Base-by-base conservation (phyloP, 2,329 filamentous ascomycete genomes). In the Aureobasidium sp. region DNA sequence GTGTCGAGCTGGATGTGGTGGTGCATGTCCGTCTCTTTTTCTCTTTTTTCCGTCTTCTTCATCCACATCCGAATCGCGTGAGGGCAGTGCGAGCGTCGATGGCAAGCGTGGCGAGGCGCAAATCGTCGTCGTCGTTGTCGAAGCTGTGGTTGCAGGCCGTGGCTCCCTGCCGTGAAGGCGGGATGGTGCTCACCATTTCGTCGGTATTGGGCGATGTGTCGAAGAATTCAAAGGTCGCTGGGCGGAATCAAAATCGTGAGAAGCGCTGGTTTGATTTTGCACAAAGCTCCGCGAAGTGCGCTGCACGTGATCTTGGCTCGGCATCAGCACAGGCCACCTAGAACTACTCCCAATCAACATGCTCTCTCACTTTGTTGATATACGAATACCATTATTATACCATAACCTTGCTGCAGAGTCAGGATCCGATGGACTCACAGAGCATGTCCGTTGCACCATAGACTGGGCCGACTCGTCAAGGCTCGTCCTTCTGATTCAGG, bases 151-250 rank as follows among this genome's bases (percentile, higher is more conserved):
- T 61, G 40, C 48, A 54, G 60, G 15, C 50, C 37, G 33, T 61
- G 49, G 42, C 48, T 61, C 57, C 57, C 29, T 40, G 44, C 44
- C 45, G n/a, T 17, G 8, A 27, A 50, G 24, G 31, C 19, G 24
- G 33, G 22, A 42, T 19, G 29, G 24, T 49, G 57, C 60, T 61
- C 60, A 61, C 60, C 60, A 61, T 61, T 61, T 61, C 27, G 49
- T 54, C 60, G 60, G 40, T 49, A 49, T 40, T 61, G 39, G 60
- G 60, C 60, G 60, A 56, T 61, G 49, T 61, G 49, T 61, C 52
- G 60, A 61, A 27, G 50, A 45, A 50, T 27, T 50, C 45, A 29
- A 53, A 39, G 59, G 59, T 54, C 47, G 60, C 47, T 50, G 60
- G 39, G n/a, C 37, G 31, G 19, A 33, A 11, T 33, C 31, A 6